These are phyloP conservation scores for Mucor saturninus DNA, from an alignment of 371 early-diverging fungal species.

Conservation along the genomic window DNA sequence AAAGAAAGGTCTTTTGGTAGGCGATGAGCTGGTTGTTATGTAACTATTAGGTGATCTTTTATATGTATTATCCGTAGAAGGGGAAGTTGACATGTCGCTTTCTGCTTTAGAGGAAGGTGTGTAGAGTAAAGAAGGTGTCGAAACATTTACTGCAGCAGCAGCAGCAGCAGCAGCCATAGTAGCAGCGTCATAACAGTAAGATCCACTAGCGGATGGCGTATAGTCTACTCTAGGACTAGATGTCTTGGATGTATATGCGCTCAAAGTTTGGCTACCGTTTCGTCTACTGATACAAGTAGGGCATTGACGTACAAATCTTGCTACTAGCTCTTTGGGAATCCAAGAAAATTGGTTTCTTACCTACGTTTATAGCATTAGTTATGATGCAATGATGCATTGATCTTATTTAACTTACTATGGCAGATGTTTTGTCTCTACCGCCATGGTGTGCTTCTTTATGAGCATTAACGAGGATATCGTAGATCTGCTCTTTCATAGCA, in stretches of 20 bases:
- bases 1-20: conserved; percentile 19
- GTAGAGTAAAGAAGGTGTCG: conserved; percentile 11
- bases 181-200: conserved; percentile 5
- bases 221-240: conserved; percentile 14
- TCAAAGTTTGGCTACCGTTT: conserved; percentile 34
- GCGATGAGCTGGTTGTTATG: conserved; percentile 1
- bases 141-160: conserved; percentile 6
- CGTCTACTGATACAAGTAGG: conserved; percentile 53
- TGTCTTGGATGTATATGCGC: conserved; percentile 18
- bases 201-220: neutral
- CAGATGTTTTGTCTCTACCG: conserved; percentile 53
- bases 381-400: neutral
- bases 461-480: conserved; percentile 46
- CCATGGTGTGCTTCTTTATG: conserved; percentile 52
- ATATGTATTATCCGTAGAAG: conserved; percentile 13
- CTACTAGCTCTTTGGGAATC: conserved; percentile 67
- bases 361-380: conserved; percentile 26
- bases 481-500: conserved; percentile 46
- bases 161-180: conserved; percentile 13
- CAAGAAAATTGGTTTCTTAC: conserved; percentile 60
- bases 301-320: conserved; percentile 61
- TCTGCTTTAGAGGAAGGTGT: conserved; percentile 17
- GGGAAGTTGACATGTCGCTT: conserved; percentile 14
- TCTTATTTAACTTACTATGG: conserved; percentile 31
- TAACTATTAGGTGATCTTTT: conserved; percentile 15